Evolutionary conservation across 1,284 basidiomycete species (phyloP).

Genomic region (Sporisorium iseilematis-ciliati): DNA sequence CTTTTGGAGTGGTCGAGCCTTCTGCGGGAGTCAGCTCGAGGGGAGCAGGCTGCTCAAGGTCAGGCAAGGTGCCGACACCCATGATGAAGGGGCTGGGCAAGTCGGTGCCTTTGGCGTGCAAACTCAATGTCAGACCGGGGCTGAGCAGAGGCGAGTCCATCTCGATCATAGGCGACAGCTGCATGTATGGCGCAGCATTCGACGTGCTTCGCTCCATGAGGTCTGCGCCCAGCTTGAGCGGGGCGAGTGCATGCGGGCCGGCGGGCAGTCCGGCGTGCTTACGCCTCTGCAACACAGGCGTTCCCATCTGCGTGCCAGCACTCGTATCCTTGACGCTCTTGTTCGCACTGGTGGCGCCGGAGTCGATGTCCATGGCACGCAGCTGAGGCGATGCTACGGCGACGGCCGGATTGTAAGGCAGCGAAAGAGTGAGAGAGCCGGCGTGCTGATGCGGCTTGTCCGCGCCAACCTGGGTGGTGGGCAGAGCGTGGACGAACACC

Average conservation of each 20-base stretch:
- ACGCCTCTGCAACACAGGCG: constrained; percentile 45
- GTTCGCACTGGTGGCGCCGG: constrained; percentile 1
- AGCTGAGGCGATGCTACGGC: constrained; percentile 35
- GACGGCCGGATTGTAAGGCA: constrained; percentile 50
- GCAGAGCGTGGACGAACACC: constrained; percentile 62
- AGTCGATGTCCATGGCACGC: constrained; percentile 30
- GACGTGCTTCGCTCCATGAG: constrained; percentile 37
- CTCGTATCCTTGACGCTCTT: constrained; percentile 8
- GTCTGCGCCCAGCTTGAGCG: constrained; percentile 41
- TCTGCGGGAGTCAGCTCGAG: constrained; percentile 39
- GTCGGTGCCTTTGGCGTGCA: constrained; percentile 34
- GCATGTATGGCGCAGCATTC: constrained; percentile 37
- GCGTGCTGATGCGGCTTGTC: constrained; percentile 54
- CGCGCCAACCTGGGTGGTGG: constrained; percentile 47
- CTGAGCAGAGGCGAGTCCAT: constrained; percentile 52
- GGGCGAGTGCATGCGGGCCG: constrained; percentile 28
- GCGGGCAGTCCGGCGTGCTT: constrained; percentile 35
- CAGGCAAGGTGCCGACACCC: constrained; percentile 36
- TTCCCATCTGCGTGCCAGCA: constrained; percentile 22
- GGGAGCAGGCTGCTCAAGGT: constrained; percentile 47
- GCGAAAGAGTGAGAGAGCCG: constrained; percentile 55
- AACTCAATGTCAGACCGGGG: constrained; percentile 36
- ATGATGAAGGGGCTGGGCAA: constrained; percentile 48
- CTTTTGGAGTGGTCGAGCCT: constrained; percentile 37
- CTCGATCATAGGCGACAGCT: constrained; percentile 52